Evolutionary conservation across 345 rosid genomes (phyloP), one percentile per base, ranked within the genome.

Genomic region (Bruguiera gymnorhiza): DNA sequence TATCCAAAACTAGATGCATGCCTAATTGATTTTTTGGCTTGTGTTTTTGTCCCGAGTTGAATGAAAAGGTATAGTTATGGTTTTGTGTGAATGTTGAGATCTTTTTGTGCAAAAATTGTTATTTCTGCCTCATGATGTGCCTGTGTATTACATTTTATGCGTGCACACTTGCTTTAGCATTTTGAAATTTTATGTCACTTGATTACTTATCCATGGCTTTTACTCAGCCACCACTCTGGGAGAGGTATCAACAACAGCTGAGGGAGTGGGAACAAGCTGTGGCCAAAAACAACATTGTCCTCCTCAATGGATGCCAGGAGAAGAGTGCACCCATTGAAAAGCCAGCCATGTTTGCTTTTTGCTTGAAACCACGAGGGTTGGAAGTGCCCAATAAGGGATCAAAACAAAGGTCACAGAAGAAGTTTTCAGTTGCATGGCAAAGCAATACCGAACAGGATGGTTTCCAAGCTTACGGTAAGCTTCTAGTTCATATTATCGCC

Each of bases 321-420:
- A 93, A 84, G 77, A 72, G 55, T 58, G 70, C 86, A 63, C 48
- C 70, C 5, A 8, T 56, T 21, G 98, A 92, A 79, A 95, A 89
- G 88, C 98, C 97, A 51, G 83, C 86, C 32, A 85, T 92, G 96
- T 90, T 86, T 90, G 99, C 99, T 68, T 95, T 95, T 73, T 95
- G 98, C 75, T 79, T 92, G 88, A 95, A 92, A 76, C 99, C 99
- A 2, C 87, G 97, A 69, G 97, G 99, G 55, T 76, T 95, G 86
- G 99, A 95, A 78, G 86, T 90, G 66, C 94, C 86, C 26, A 83
- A 95, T 80, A 90, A 72, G 82, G 98, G 96, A 34, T 88, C 94
- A 30, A 95, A 95, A 68, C 99, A 90, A 60, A 83, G 96, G 77
- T 83, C 99, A 18, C 98, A 90, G 46, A 86, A 76, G 76, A 90